A percentile compares a stretch with the other conserved stretches of the same genome.
phyloP scores from a whole-genome alignment of 306 rosid genomes.

The Inga leiocalycina region DNA sequence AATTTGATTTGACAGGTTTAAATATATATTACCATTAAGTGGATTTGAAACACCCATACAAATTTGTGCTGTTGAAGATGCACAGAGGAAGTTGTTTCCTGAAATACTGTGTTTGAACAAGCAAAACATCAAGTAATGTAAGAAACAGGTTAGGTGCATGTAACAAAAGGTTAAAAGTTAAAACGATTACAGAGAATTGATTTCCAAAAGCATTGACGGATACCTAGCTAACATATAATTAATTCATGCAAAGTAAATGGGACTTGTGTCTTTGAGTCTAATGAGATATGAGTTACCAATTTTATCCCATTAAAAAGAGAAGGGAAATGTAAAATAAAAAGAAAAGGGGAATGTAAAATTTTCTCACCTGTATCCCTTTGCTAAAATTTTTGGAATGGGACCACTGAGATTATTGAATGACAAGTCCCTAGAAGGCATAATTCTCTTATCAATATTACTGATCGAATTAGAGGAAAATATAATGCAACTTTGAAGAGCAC shows the following conservation, averaged over 20 bases:
- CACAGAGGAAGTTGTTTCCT: constrained; percentile 84
- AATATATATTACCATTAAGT: constrained; percentile 61
- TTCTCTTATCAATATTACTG: constrained; percentile 20
- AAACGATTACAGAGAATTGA: neutral
- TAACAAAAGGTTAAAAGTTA: constrained; percentile 12
- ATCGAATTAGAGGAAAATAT: constrained; percentile 21
- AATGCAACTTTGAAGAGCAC: constrained; percentile 33
- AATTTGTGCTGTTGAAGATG: constrained; percentile 50
- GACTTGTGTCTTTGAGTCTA: neutral
- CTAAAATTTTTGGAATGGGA: constrained; percentile 83
- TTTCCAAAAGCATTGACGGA: neutral
- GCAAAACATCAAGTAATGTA: constrained; percentile 37
- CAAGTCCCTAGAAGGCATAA: constrained; percentile 64
- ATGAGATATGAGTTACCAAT: neutral
- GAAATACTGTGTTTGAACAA: constrained; percentile 56
- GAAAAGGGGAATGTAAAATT: neutral
- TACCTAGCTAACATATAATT: neutral
- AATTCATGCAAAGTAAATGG: neutral
- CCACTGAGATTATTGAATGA: constrained; percentile 95
- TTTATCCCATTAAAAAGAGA: neutral
- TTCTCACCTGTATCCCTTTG: constrained; percentile 85
- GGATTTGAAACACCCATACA: constrained; percentile 62
- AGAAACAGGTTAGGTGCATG: neutral
- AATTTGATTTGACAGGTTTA: constrained; percentile 28
- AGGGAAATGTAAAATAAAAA: neutral